These are phyloP conservation scores for Cercophora newfieldiana DNA, from an alignment of 495 filamentous ascomycete species.

Conservation along the genomic window DNA sequence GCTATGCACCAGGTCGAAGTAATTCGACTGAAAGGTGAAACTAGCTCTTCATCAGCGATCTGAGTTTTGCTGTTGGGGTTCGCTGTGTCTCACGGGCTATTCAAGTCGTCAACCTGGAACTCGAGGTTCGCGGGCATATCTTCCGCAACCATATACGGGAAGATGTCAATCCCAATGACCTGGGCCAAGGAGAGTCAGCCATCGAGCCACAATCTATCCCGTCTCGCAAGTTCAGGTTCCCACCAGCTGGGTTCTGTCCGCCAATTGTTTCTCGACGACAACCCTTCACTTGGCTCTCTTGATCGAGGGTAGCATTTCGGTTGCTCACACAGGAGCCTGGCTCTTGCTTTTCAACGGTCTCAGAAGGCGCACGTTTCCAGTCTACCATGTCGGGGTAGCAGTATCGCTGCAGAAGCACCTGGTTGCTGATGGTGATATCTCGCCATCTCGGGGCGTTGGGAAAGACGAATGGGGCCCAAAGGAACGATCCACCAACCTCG, in stretches of 20 bases:
- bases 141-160: constrained; percentile 70
- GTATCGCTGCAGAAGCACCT: neutral
- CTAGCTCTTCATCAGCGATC: constrained; percentile 31
- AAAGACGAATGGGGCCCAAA: neutral
- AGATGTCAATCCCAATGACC: constrained; percentile 82
- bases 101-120: constrained; percentile 79
- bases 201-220: neutral
- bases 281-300: too few species aligned
- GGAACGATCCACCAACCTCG: constrained; percentile 58
- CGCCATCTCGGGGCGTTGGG: neutral
- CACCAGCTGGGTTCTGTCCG: neutral
- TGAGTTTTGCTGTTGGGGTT: neutral
- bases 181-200: constrained; percentile 31
- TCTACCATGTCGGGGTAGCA: neutral
- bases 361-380: neutral
- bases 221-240: neutral
- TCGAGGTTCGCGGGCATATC: constrained; percentile 68
- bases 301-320: too few species aligned
- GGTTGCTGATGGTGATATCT: neutral
- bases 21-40: constrained; percentile 71
- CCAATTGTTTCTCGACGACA: neutral
- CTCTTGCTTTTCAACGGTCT: too few species aligned
- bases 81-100: constrained; percentile 54
- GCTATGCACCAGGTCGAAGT: constrained; percentile 92
- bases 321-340: too few species aligned